Conservation (phyloP, 768 basidiomycete species). For the Rubroboletus satanas region DNA sequence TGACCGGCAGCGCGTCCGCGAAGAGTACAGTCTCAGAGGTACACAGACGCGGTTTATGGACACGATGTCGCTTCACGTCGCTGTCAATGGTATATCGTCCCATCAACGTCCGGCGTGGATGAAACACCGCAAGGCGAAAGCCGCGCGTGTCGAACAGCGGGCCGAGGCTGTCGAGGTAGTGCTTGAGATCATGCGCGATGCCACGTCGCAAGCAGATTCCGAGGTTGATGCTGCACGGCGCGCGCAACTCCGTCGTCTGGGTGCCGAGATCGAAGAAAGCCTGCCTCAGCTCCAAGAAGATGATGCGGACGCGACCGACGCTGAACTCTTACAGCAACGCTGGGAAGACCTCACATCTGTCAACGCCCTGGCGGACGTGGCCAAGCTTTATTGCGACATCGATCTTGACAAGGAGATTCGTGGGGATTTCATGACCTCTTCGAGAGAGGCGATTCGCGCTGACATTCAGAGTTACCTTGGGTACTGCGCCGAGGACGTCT, state of each 20-base stretch:
- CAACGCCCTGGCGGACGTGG: conserved; percentile 91
- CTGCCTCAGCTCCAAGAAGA: conserved; percentile 35
- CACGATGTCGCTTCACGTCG: conserved; percentile 93
- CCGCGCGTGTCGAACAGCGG: conserved; percentile 48
- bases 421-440: conserved; percentile 67
- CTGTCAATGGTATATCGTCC: conserved; percentile 90
- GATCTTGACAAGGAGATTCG: conserved; percentile 74
- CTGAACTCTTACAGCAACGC: conserved; percentile 47
- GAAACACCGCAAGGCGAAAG: conserved; percentile 73
- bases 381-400: conserved; percentile 82
- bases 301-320: conserved; percentile 39
- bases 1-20: conserved; percentile 75
- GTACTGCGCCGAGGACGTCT: conserved; percentile 86
- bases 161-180: conserved; percentile 64
- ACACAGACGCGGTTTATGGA: conserved; percentile 83
- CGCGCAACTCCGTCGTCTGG: conserved; percentile 38
- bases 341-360: conserved; percentile 95
- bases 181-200: conserved; percentile 47
- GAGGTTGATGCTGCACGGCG: conserved; percentile 40
- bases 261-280: conserved; percentile 39
- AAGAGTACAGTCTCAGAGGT: conserved; percentile 73
- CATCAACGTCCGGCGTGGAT: conserved; percentile 94
- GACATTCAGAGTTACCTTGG: conserved; percentile 69
- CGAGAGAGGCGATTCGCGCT: conserved; percentile 59
- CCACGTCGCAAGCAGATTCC: conserved; percentile 31